A percentile compares a stretch with the other conserved stretches of the same genome.
Conservation (phyloP, 1,139 yeast genomes). For the Meyerozyma guilliermondii region DNA sequence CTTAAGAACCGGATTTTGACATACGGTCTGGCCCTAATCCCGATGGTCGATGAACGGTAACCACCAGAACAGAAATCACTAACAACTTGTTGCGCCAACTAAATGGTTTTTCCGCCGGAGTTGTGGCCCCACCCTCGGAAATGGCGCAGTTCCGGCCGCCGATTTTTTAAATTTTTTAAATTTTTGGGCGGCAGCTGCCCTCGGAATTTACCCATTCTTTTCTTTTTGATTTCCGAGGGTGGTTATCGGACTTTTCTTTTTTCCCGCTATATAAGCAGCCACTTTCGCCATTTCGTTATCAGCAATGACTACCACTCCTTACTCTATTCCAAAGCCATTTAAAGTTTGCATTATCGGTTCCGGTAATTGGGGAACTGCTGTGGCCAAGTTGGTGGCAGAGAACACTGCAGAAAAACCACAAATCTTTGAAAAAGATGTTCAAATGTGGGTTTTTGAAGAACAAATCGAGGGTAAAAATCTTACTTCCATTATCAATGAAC, state of each 20-base stretch:
- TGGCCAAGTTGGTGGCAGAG: slow-evolving; percentile 90
- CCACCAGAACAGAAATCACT: too few species aligned
- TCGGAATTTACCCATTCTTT: background rate
- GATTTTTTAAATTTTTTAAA: too few species aligned
- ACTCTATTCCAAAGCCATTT: slow-evolving; percentile 37
- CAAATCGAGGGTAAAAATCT: slow-evolving; percentile 61
- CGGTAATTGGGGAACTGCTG: slow-evolving; percentile 93
- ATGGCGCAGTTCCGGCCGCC: too few species aligned
- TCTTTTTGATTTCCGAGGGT: background rate
- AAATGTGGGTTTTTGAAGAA: slow-evolving; percentile 96
- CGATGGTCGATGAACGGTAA: too few species aligned
- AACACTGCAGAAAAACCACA: slow-evolving; percentile 66
- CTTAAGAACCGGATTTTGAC: background rate
- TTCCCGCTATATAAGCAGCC: background rate
- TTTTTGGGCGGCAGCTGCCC: background rate
- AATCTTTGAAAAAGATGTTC: slow-evolving; percentile 62
- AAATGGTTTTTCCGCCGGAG: too few species aligned
- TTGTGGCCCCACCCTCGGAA: too few species aligned
- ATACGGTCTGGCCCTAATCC: background rate
- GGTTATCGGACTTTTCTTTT: slow-evolving; percentile 1
- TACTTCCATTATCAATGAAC: slow-evolving; percentile 80
- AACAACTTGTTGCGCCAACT: too few species aligned
- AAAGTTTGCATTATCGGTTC: slow-evolving; percentile 66
- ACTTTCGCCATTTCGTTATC: background rate
- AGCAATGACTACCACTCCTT: slow-evolving; percentile 30